phyloP scores from a whole-genome alignment of 257 asterid genomes.

The Henckelia pumila region DNA sequence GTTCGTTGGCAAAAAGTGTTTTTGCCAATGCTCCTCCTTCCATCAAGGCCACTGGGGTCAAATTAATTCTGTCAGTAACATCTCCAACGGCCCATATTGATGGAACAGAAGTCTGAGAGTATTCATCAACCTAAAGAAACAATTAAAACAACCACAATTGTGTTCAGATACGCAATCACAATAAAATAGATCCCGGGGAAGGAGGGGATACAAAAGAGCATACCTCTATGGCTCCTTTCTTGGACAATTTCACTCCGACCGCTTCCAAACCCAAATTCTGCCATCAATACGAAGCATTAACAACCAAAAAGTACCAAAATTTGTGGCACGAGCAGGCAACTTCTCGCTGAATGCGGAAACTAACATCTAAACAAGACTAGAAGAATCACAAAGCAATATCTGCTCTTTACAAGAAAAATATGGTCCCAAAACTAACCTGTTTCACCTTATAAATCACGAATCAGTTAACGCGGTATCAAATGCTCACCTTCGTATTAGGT shows the following conservation, averaged over 20 bases:
- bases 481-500: constrained; percentile 73
- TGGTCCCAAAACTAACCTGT: constrained; percentile 1
- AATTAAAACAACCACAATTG: constrained; percentile 8
- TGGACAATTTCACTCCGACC: constrained; percentile 73
- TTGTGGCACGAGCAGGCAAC: constrained; percentile 18
- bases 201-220: constrained; percentile 8
- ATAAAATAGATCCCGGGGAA: background rate
- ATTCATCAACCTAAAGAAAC: constrained; percentile 73
- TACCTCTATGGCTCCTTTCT: constrained; percentile 92
- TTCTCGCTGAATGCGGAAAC: constrained; percentile 5
- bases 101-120: constrained; percentile 85
- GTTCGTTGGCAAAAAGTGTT: constrained; percentile 78
- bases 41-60: constrained; percentile 99
- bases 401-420: background rate
- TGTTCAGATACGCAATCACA: constrained; percentile 15
- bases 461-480: constrained; percentile 12
- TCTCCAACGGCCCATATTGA: constrained; percentile 99
- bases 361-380: constrained; percentile 15
- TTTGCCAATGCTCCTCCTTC: constrained; percentile 97
- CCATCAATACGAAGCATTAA: constrained; percentile 25
- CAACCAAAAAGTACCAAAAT: constrained; percentile 8
- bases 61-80: constrained; percentile 91
- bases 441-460: background rate
- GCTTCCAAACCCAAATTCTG: constrained; percentile 93
- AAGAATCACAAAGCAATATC: background rate